phyloP scores from a whole-genome alignment of 140 eudicot genomes.

The Ambrosia hybrid region DNA sequence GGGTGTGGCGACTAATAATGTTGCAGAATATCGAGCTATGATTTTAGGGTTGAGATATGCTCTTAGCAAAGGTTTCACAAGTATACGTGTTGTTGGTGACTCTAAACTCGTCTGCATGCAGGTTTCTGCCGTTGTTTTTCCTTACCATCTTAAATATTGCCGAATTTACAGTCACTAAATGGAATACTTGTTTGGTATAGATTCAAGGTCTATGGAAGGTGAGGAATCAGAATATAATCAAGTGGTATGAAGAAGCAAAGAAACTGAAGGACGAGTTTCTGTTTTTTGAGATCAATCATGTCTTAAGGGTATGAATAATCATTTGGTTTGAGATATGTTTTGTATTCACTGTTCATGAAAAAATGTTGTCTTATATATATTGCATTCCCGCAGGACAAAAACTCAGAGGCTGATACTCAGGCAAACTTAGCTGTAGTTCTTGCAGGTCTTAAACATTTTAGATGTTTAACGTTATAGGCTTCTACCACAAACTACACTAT shows the following conservation, averaged over 20 bases:
- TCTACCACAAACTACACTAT: too few species aligned
- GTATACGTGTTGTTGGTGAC: conserved; percentile 71
- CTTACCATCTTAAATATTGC: too few species aligned
- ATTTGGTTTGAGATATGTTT: background rate
- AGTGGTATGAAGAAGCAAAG: conserved; percentile 70
- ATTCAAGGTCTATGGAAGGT: conserved; percentile 84
- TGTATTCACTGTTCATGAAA: background rate
- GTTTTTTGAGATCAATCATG: conserved; percentile 64
- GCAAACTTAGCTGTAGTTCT: conserved; percentile 77
- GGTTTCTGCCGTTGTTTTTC: conserved; percentile 34
- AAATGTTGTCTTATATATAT: too few species aligned
- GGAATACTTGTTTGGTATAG: conserved; percentile 33
- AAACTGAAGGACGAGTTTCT: conserved; percentile 63
- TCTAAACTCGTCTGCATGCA: conserved; percentile 93
- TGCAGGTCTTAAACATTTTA: conserved; percentile 42
- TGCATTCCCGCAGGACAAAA: conserved; percentile 44
- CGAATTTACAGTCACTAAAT: background rate
- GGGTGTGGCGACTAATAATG: conserved; percentile 77
- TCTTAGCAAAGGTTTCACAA: conserved; percentile 75
- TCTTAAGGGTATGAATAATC: conserved; percentile 57
- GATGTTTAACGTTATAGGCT: too few species aligned
- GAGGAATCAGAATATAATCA: conserved; percentile 53
- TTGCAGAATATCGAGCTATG: conserved; percentile 84
- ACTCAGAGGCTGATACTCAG: conserved; percentile 85
- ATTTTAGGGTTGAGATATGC: conserved; percentile 84